Evolutionary conservation across 345 rosid species (phyloP).

Genomic region (Firmiana major): DNA sequence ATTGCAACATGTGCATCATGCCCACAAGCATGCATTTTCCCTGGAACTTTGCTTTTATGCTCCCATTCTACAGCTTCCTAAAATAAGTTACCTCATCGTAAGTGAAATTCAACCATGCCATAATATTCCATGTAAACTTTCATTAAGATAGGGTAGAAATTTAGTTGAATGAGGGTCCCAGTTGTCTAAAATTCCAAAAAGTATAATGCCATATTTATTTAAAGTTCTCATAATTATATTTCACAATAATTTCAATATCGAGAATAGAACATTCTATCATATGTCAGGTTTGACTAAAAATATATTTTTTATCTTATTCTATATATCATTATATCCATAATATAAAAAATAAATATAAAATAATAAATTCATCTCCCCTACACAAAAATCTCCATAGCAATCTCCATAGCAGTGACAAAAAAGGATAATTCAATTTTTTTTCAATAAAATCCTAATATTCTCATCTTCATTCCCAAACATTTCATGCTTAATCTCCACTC

Average conservation of each 20-base stretch:
- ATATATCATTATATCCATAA: neutral
- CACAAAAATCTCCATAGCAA: neutral
- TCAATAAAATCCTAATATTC: neutral
- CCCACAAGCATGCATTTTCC: constrained; percentile 63
- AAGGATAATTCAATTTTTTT: neutral
- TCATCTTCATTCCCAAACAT: neutral
- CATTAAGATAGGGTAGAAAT: neutral
- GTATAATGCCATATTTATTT: neutral
- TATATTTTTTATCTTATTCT: neutral
- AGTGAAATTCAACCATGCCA: neutral
- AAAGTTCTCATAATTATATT: neutral
- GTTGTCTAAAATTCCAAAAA: neutral
- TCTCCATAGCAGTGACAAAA: neutral
- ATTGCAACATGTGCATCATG: constrained; percentile 55
- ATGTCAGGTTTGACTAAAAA: neutral
- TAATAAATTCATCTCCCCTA: neutral
- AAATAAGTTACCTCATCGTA: neutral
- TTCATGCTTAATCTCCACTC: neutral
- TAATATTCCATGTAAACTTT: neutral
- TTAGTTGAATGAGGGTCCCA: neutral
- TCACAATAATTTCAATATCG: neutral
- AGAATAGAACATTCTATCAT: neutral
- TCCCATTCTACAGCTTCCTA: constrained; percentile 49
- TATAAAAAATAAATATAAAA: neutral
- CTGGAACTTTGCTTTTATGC: constrained; percentile 39